Base-by-base conservation (phyloP, 352 stramenopile genomes). In the Globisporangium nagaii region DNA sequence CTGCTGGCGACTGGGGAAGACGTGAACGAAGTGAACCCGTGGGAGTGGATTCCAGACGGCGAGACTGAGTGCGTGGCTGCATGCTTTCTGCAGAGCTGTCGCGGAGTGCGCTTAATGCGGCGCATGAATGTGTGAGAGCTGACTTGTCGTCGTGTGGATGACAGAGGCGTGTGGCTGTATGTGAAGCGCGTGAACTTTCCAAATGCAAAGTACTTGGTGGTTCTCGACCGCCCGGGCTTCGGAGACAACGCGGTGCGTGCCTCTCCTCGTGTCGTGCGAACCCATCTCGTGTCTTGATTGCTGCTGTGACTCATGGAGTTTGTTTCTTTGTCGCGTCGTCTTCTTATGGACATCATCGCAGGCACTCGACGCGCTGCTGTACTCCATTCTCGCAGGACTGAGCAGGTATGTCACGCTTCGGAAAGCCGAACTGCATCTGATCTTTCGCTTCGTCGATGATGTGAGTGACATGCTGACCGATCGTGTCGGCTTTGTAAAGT, bases 141-240 rank as follows among this genome's bases (percentile, higher is more conserved):
- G 5, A 22, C 4, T 13, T 6, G 4, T 37, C 35, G 43, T 28
- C 3, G 4, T 58, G 15, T 43, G 10, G 5, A 19, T 22, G 11
- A 8, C 47, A 76, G 70, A 52, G 67, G 71, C 24, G 82, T 82
- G 41, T 87, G 79, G 73, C 52, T 93, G 37, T 93, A 93, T 44
- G 63, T 93, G n/a, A 84, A 83, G 62, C 55, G 65, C 6, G 55
- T 71, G 0, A 75, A 86, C 45, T 84, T 84, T 44, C 65, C 71
- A 11, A 85, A 79, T 43, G 79, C 73, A 25, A 88, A 88, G 54
- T 93, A 93, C 62, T 63, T 93, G 42, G 77, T 68, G 13, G 62
- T 88, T 19, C 65, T 93, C 36, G 76, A 88, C 27, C 72, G 72
- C 13, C 63, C 71, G 3, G 78, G 76, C 28, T 89, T 84, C 51